These are phyloP conservation scores for Hypoxylon sp. DNA, from an alignment of 2,329 filamentous ascomycete genomes.

Conservation along the genomic window DNA sequence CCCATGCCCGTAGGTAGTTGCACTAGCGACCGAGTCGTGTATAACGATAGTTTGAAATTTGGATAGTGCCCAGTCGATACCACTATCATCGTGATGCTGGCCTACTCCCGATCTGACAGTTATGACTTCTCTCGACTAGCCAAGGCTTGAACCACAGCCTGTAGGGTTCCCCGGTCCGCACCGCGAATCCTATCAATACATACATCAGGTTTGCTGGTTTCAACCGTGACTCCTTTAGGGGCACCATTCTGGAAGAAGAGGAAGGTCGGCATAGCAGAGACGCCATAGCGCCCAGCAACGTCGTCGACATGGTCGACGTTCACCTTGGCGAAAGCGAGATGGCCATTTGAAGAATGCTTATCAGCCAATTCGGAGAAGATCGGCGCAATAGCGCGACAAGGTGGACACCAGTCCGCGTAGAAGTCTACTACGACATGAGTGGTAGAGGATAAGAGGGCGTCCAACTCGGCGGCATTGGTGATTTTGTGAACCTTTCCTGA, in stretches of 20 bases:
- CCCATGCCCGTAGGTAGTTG: not conserved
- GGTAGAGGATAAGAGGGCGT: constrained; percentile 3
- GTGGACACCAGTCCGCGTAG: constrained; percentile 8
- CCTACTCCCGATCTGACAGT: not conserved
- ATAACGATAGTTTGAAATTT: not conserved
- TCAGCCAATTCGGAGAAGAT: constrained; percentile 8
- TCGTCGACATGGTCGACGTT: constrained; percentile 9
- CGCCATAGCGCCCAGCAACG: constrained; percentile 1
- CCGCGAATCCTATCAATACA: not conserved
- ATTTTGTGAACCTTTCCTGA: constrained; percentile 7
- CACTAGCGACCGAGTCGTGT: not conserved
- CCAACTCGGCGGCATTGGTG: not conserved
- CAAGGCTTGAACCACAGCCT: constrained; percentile 1
- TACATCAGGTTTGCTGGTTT: not conserved
- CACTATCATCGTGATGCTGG: not conserved
- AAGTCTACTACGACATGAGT: constrained; percentile 10
- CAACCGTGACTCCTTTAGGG: not conserved
- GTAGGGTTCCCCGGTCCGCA: not conserved
- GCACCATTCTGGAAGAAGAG: constrained; percentile 5
- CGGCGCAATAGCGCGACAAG: constrained; percentile 8
- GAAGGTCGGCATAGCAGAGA: constrained; percentile 8
- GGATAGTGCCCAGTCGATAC: not conserved
- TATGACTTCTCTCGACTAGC: not conserved
- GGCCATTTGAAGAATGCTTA: not conserved
- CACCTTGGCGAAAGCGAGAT: constrained; percentile 11